Conservation (phyloP, 2,329 filamentous ascomycete genomes). For the Blastomyces parvus region DNA sequence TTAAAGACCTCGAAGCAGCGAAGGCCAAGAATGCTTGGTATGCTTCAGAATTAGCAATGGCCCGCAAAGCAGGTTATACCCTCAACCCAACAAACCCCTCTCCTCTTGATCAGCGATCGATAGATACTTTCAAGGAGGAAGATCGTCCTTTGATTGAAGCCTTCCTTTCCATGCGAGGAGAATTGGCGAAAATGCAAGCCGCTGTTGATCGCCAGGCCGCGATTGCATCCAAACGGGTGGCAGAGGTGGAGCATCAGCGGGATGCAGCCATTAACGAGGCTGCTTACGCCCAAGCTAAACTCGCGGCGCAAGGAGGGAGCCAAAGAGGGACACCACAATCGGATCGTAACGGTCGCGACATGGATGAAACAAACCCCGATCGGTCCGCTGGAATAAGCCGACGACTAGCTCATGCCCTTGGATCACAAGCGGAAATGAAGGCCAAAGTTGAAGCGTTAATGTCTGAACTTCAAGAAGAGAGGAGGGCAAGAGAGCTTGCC, state of each 20-base stretch:
- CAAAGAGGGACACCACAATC: constrained; percentile 48
- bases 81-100: constrained; percentile 44
- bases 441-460: constrained; percentile 60
- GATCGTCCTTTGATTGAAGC: constrained; percentile 89
- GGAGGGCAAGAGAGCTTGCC: constrained; percentile 66
- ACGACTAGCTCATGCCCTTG: constrained; percentile 73
- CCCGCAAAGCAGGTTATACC: constrained; percentile 77
- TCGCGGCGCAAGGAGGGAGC: constrained; percentile 70
- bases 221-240: constrained; percentile 76
- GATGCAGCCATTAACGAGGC: constrained; percentile 93
- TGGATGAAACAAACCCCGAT: constrained; percentile 50
- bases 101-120: constrained; percentile 63
- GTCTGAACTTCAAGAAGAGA: constrained; percentile 70
- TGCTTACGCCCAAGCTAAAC: constrained; percentile 84
- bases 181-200: constrained; percentile 78
- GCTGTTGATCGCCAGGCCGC: constrained; percentile 83
- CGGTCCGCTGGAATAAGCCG: constrained; percentile 65
- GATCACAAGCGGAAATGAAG: constrained; percentile 70
- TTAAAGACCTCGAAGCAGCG: constrained; percentile 76
- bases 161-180: constrained; percentile 78
- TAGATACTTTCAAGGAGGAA: constrained; percentile 79
- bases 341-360: constrained; percentile 47
- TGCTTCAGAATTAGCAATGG: constrained; percentile 84
- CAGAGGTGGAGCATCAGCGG: constrained; percentile 87
- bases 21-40: constrained; percentile 94